A percentile compares a stretch with the other conserved stretches of the same genome.
Conservation (phyloP, 371 early-diverging fungal genomes). For the Mucor piriformis region DNA sequence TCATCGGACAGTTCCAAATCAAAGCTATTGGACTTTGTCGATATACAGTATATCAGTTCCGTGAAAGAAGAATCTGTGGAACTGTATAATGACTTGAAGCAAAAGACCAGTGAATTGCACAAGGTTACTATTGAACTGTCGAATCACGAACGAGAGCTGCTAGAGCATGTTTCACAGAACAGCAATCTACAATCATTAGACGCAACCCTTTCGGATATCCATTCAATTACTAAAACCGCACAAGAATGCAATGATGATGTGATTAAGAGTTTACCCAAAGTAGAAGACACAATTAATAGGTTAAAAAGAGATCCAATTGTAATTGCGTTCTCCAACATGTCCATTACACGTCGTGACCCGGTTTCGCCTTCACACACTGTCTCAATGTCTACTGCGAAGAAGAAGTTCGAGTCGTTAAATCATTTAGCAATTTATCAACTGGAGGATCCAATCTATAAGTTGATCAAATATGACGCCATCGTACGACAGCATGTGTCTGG, state of each 20-base stretch:
- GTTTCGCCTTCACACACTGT: not conserved
- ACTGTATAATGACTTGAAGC: constrained; percentile 22
- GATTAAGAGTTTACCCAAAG: constrained; percentile 38
- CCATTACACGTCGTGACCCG: not conserved
- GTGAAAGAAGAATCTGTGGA: constrained; percentile 18
- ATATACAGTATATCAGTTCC: constrained; percentile 16
- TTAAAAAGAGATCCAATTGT: constrained; percentile 27
- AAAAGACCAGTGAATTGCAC: constrained; percentile 27
- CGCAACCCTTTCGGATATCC: constrained; percentile 31
- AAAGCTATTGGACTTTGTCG: constrained; percentile 34
- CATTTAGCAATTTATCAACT: constrained; percentile 67
- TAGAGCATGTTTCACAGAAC: constrained; percentile 27
- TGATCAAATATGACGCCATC: constrained; percentile 33
- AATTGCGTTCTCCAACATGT: constrained; percentile 12
- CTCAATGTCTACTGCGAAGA: constrained; percentile 13
- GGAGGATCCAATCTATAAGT: constrained; percentile 62
- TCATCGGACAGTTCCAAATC: not conserved
- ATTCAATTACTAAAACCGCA: constrained; percentile 21
- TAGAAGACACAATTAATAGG: constrained; percentile 36
- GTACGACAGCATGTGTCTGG: constrained; percentile 40
- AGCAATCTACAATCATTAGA: constrained; percentile 37
- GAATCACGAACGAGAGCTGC: constrained; percentile 29
- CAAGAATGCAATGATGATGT: constrained; percentile 33
- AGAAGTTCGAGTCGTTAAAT: constrained; percentile 60
- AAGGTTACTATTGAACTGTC: not conserved